These are phyloP conservation scores for Mycena pura DNA, from an alignment of 768 basidiomycete species.

Conservation along the genomic window DNA sequence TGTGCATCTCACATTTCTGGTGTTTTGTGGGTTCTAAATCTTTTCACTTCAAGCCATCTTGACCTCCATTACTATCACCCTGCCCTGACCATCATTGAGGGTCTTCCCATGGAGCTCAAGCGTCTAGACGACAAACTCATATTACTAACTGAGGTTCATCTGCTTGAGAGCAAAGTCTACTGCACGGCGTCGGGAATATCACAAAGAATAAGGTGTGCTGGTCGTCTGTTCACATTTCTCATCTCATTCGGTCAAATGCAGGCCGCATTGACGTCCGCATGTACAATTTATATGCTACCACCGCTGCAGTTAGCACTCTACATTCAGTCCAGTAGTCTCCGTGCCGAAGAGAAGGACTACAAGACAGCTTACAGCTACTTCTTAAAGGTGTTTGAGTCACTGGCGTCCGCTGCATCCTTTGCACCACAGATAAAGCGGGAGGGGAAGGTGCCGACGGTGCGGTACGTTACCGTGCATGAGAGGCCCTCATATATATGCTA, in stretches of 20 bases:
- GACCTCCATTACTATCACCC: slow-evolving; percentile 78
- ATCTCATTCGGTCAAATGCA: slow-evolving; percentile 38
- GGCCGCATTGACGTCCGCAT: slow-evolving; percentile 88
- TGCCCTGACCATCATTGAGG: slow-evolving; percentile 83
- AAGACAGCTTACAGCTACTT: slow-evolving; percentile 97
- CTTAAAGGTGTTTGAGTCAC: slow-evolving; percentile 88
- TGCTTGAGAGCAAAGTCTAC: slow-evolving; percentile 92
- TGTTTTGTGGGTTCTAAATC: slow-evolving; percentile 8
- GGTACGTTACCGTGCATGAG: slow-evolving; percentile 67
- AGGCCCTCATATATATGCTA: slow-evolving; percentile 96
- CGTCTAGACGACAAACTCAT: slow-evolving; percentile 97
- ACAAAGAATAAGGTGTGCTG: slow-evolving; percentile 82
- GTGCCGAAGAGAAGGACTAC: slow-evolving; percentile 98
- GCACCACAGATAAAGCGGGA: slow-evolving; percentile 6
- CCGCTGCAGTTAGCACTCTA: slow-evolving; percentile 54
- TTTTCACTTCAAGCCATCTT: slow-evolving; percentile 59
- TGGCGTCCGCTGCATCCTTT: slow-evolving; percentile 25
- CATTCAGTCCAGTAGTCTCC: slow-evolving; percentile 73
- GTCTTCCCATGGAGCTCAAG: slow-evolving; percentile 89
- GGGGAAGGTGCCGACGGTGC: slow-evolving; percentile 20
- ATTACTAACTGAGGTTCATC: slow-evolving; percentile 95
- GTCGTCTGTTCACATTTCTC: background rate
- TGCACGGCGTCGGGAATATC: slow-evolving; percentile 87
- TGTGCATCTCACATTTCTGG: slow-evolving; percentile 48
- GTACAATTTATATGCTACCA: slow-evolving; percentile 78